A percentile compares a stretch with the other conserved stretches of the same genome.
These are phyloP conservation scores for Phascolomyces articulosus DNA, from an alignment of 371 early-diverging fungal species.

Conservation along the genomic window DNA sequence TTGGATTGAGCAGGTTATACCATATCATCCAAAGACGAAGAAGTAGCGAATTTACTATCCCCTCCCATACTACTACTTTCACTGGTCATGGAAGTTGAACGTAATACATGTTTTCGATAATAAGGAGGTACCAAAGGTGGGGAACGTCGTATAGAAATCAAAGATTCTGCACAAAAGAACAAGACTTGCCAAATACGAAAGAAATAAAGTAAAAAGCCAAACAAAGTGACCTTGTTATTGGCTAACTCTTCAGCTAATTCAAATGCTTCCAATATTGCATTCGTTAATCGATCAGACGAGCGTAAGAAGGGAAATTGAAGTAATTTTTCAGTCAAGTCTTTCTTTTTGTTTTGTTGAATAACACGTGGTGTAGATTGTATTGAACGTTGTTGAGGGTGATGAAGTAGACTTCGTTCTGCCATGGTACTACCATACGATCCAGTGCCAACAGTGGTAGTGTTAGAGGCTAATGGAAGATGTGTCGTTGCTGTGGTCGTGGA, in stretches of 20 bases:
- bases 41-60: no score
- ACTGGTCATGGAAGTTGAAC: background rate
- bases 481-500: slow-evolving; percentile 1
- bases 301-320: slow-evolving; percentile 1
- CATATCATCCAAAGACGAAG: no score
- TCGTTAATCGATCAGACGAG: slow-evolving; percentile 5
- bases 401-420: background rate
- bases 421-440: background rate
- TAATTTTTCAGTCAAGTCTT: slow-evolving; percentile 1
- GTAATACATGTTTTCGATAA: background rate
- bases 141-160: slow-evolving; percentile 4
- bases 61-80: no score
- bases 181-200: slow-evolving; percentile 22
- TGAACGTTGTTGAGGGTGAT: background rate
- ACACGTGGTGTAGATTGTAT: background rate
- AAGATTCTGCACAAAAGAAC: slow-evolving; percentile 20
- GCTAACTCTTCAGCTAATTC: slow-evolving; percentile 10
- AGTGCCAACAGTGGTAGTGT: background rate
- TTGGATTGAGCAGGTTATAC: no score
- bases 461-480: background rate
- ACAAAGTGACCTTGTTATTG: background rate
- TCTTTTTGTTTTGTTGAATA: background rate
- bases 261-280: slow-evolving; percentile 9
- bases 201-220: slow-evolving; percentile 3
- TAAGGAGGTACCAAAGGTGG: background rate